These are phyloP conservation scores for Trametes hirsuta DNA, from an alignment of 1,284 basidiomycete species.

Conservation along the genomic window DNA sequence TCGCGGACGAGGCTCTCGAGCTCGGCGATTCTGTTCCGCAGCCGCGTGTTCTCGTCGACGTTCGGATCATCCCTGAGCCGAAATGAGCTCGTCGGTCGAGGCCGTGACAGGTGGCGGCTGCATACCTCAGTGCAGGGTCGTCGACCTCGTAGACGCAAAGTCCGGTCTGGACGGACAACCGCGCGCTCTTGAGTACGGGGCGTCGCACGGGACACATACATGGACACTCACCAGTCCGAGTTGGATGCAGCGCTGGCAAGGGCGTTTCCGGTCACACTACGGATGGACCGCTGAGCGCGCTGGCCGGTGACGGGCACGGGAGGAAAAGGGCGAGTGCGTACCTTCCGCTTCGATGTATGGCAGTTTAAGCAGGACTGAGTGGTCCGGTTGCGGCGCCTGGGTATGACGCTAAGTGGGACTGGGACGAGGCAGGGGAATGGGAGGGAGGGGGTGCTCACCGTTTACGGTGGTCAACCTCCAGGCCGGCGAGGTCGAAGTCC, in stretches of 20 bases:
- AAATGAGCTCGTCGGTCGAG: constrained; percentile 5
- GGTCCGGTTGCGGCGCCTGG: constrained; percentile 80
- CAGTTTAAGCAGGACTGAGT: constrained; percentile 90
- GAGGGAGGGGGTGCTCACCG: constrained; percentile 27
- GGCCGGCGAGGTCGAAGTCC: constrained; percentile 63
- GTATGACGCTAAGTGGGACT: constrained; percentile 3
- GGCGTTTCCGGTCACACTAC: constrained; percentile 80
- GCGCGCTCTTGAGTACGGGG: constrained; percentile 8
- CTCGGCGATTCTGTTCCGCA: constrained; percentile 86
- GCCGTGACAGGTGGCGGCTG: constrained; percentile 11
- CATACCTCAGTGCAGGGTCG: constrained; percentile 79
- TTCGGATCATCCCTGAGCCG: constrained; percentile 76
- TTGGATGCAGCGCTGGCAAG: constrained; percentile 88
- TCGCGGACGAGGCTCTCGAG: constrained; percentile 88
- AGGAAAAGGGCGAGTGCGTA: constrained; percentile 37
- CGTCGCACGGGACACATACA: constrained; percentile 19
- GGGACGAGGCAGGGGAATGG: neutral
- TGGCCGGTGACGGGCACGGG: neutral
- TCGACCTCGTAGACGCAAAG: constrained; percentile 93
- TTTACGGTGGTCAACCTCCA: constrained; percentile 66
- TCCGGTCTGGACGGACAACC: constrained; percentile 61
- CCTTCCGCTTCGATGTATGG: constrained; percentile 91
- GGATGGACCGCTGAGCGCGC: constrained; percentile 19
- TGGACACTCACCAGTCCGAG: constrained; percentile 62
- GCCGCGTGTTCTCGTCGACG: constrained; percentile 79